Evolutionary conservation across 2,329 filamentous ascomycete genomes (phyloP).

Genomic region (Aspergillus spinulosporus): DNA sequence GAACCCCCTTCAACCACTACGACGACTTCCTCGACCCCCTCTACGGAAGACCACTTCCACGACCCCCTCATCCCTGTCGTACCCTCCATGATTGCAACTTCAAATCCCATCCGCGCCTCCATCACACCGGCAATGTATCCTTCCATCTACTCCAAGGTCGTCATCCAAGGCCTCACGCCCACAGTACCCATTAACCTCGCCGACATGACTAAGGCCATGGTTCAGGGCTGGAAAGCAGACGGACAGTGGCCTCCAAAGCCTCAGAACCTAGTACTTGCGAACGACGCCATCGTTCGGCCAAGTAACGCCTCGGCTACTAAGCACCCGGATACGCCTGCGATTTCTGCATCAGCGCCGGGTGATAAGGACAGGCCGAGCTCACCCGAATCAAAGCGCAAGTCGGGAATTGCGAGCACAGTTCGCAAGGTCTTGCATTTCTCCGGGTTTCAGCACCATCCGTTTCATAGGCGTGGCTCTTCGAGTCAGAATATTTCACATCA

Average conservation of each 20-base stretch:
- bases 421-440: conserved; percentile 44
- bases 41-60: conserved; percentile 21
- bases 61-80: conserved; percentile 70
- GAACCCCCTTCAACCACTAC: conserved; percentile 33
- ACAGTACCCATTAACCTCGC: conserved; percentile 83
- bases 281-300: conserved; percentile 27
- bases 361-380: conserved; percentile 21
- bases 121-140: conserved; percentile 74
- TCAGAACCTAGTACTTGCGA: conserved; percentile 32
- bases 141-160: conserved; percentile 86
- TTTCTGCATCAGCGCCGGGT: conserved; percentile 2
- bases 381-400: conserved; percentile 29
- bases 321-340: conserved; percentile 16
- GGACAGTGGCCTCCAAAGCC: conserved; percentile 84
- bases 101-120: conserved; percentile 73
- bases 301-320: conserved; percentile 1
- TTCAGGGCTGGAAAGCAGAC: conserved; percentile 88
- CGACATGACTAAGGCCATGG: conserved; percentile 77
- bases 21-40: conserved; percentile 15
- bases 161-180: conserved; percentile 75
- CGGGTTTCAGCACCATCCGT: conserved; percentile 35
- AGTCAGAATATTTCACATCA: conserved; percentile 22
- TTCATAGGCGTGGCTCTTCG: conserved; percentile 40
- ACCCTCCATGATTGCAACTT: conserved; percentile 68
- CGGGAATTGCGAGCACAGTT: conserved; percentile 42